Evolutionary conservation across 1,284 basidiomycete genomes (phyloP).

Genomic region (Farysia itapuensis): DNA sequence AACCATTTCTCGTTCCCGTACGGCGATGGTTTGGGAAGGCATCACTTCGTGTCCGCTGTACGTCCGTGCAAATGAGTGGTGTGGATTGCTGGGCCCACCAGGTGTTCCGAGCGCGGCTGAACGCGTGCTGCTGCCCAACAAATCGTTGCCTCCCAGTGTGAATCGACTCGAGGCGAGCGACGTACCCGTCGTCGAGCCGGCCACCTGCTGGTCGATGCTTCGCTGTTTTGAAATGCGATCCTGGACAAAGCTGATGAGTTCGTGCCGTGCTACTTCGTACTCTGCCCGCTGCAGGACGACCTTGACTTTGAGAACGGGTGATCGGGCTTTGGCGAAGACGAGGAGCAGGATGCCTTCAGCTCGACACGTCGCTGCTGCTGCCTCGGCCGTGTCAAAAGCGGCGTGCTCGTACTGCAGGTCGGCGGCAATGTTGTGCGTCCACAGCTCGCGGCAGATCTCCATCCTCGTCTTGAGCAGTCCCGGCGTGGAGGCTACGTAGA

Average conservation of each 20-base stretch:
- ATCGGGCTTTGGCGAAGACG: slow-evolving; percentile 46
- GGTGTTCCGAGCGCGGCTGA: background rate
- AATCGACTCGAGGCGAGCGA: slow-evolving; percentile 3
- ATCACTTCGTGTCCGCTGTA: slow-evolving; percentile 34
- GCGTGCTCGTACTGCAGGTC: slow-evolving; percentile 74
- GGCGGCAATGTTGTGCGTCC: slow-evolving; percentile 78
- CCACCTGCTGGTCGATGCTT: slow-evolving; percentile 35
- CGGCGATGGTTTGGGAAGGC: slow-evolving; percentile 27
- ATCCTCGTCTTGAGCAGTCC: slow-evolving; percentile 75
- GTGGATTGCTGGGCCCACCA: slow-evolving; percentile 1
- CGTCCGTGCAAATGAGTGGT: slow-evolving; percentile 16
- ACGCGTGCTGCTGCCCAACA: slow-evolving; percentile 4
- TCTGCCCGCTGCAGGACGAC: slow-evolving; percentile 46
- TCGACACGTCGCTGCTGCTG: slow-evolving; percentile 50
- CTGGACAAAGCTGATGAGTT: slow-evolving; percentile 43
- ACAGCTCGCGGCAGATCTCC: slow-evolving; percentile 74
- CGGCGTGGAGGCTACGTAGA: slow-evolving; percentile 72
- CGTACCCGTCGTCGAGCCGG: slow-evolving; percentile 9
- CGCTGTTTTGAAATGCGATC: slow-evolving; percentile 46
- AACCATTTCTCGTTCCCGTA: slow-evolving; percentile 40
- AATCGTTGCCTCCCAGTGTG: slow-evolving; percentile 8
- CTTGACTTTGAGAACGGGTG: slow-evolving; percentile 50
- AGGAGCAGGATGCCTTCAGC: slow-evolving; percentile 56
- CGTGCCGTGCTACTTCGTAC: slow-evolving; percentile 48
- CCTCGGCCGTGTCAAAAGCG: slow-evolving; percentile 46